Conservation (phyloP, 345 rosid genomes). For the Iberis pinnata region DNA sequence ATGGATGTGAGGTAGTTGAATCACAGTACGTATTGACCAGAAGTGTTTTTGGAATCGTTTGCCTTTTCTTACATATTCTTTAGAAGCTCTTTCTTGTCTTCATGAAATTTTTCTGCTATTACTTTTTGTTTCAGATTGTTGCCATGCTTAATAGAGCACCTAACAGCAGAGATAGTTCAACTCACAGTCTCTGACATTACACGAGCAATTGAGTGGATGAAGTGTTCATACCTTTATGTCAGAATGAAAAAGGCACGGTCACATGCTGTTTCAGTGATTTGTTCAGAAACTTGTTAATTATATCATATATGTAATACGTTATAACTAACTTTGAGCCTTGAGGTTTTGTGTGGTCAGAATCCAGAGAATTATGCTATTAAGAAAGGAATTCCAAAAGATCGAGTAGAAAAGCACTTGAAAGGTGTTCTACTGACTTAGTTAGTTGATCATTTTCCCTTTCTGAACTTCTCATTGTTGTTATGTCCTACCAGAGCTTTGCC, state of each 20-base stretch:
- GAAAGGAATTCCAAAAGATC: slow-evolving; percentile 70
- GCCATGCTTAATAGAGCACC: slow-evolving; percentile 81
- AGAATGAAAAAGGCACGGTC: slow-evolving; percentile 80
- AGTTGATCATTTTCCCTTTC: slow-evolving; percentile 9
- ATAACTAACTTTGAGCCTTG: slow-evolving; percentile 14
- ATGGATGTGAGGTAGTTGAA: slow-evolving; percentile 92
- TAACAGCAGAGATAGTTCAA: slow-evolving; percentile 97
- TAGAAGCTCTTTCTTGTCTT: not conserved
- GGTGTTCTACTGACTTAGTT: slow-evolving; percentile 36
- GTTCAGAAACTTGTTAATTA: not conserved
- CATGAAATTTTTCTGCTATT: not conserved
- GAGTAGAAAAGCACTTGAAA: slow-evolving; percentile 79
- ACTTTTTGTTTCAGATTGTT: slow-evolving; percentile 70
- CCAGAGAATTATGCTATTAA: slow-evolving; percentile 77
- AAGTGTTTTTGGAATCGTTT: slow-evolving; percentile 5
- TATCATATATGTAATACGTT: slow-evolving; percentile 5
- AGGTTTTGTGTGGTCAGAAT: slow-evolving; percentile 40
- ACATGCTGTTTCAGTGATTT: slow-evolving; percentile 3
- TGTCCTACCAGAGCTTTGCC: slow-evolving; percentile 53
- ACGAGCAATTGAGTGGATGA: slow-evolving; percentile 94
- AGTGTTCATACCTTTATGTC: slow-evolving; percentile 84
- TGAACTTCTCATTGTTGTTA: slow-evolving; percentile 21
- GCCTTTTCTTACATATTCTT: not conserved
- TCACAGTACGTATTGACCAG: slow-evolving; percentile 63
- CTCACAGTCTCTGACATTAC: slow-evolving; percentile 75